phyloP scores from a whole-genome alignment of 163 green algal genomes.

The Chlorella variabilis region DNA sequence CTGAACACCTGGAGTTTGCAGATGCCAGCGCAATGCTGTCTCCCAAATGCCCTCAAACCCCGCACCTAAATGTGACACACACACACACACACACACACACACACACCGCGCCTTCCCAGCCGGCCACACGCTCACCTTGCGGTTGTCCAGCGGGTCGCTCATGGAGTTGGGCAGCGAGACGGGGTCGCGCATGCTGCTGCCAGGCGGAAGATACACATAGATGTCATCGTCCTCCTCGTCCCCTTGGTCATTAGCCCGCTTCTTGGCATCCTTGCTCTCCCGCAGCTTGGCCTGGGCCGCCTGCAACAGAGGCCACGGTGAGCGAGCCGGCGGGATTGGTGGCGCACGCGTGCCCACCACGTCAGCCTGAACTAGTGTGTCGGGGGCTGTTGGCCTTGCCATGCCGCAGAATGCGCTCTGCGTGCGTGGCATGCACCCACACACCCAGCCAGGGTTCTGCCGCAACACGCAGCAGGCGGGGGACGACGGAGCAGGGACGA shows the following conservation, averaged over 20 bases:
- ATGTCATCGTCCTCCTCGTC: not conserved
- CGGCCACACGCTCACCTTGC: not conserved
- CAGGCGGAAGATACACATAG: slow-evolving; percentile 33
- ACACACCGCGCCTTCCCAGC: too few relatives aligned
- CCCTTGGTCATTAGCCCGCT: not conserved
- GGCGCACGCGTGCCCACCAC: not conserved
- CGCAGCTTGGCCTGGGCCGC: slow-evolving; percentile 28
- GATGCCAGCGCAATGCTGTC: too few relatives aligned
- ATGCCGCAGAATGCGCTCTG: too few relatives aligned
- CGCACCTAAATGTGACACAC: too few relatives aligned
- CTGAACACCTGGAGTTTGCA: not conserved
- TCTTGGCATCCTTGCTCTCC: slow-evolving; percentile 1
- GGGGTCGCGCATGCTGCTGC: slow-evolving; percentile 28
- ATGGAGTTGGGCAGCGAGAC: slow-evolving; percentile 29
- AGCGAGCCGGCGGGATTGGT: too few relatives aligned
- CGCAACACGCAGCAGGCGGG: too few relatives aligned
- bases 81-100: too few relatives aligned
- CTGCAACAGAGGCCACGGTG: slow-evolving; percentile 8
- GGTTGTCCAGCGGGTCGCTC: slow-evolving; percentile 26
- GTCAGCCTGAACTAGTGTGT: too few relatives aligned
- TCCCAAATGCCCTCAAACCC: too few relatives aligned
- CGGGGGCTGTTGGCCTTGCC: too few relatives aligned
- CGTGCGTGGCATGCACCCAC: too few relatives aligned
- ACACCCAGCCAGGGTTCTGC: too few relatives aligned
- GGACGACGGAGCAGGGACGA: not conserved